Percentiles rank a stretch among this genome's conserved stretches.
Conservation (phyloP, 352 stramenopile genomes). For the Globisporangium splendens region DNA sequence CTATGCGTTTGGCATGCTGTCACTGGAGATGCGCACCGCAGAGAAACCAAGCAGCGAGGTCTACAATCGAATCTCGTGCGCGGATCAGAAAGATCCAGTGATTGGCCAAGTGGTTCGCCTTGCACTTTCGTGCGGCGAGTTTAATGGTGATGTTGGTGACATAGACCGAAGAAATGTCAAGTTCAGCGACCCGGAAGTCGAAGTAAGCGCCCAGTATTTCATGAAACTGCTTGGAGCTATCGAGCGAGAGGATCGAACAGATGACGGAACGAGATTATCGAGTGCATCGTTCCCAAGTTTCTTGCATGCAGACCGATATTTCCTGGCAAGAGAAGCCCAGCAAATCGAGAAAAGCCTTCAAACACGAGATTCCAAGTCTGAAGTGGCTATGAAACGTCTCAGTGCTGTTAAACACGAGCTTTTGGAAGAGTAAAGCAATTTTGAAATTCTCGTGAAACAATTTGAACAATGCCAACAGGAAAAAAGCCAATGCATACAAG, state of each 20-base stretch:
- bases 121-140: constrained; percentile 15
- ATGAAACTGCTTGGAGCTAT: constrained; percentile 24
- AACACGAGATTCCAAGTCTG: constrained; percentile 23
- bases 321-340: constrained; percentile 18
- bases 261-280: constrained; percentile 8
- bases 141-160: neutral
- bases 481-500: constrained; percentile 4
- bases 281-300: constrained; percentile 37
- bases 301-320: constrained; percentile 50
- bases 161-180: neutral
- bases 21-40: constrained; percentile 62
- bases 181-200: neutral
- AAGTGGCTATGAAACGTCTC: constrained; percentile 51
- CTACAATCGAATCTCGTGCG: constrained; percentile 43
- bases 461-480: constrained; percentile 45
- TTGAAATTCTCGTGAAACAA: constrained; percentile 56
- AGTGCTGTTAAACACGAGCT: constrained; percentile 59
- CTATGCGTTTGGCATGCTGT: constrained; percentile 64
- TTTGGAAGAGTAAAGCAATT: constrained; percentile 67
- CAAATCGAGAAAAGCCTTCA: constrained; percentile 23
- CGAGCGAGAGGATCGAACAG: constrained; percentile 15
- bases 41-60: constrained; percentile 55
- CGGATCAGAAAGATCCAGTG: constrained; percentile 40
- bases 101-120: constrained; percentile 35
- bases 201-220: constrained; percentile 13